Evolutionary conservation across 257 asterid genomes (phyloP), one percentile per base, ranked within the genome.

Genomic region (Nicotiana sylvestris): DNA sequence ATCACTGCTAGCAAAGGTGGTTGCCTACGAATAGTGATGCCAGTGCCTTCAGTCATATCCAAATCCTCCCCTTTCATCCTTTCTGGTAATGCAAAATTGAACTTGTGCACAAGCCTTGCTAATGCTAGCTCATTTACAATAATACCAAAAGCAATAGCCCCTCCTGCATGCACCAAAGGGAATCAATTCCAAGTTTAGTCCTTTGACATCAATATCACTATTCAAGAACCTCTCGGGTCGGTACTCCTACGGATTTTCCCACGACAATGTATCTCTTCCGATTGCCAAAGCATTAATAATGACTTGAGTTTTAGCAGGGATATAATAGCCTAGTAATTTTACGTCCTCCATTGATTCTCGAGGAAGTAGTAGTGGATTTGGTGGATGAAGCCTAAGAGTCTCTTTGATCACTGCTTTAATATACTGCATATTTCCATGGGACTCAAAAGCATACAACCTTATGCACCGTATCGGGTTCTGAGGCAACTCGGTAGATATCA

Each of bases 121-220:
- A 91, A 25, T 4, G 82, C 89, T 39, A 91, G 84, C 78, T 89
- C 94, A 56, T 11, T 56, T 4, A 82, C 67, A 0, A 78, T 80
- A 60, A 67, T 37, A 2, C 81, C 88, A 61, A 87, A 88, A 2
- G 80, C 8, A 5, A 81, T 78, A 91, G 1, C 86, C 90, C 70
- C 94, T 89, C 46, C 92, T 76, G 0, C 97, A 95, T 0, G 92
- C 90, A 0, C 97, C 93, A 27, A 90, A 92, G 0, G 94, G 95
- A 11, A 84, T 85, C 21, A 87, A 76, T 82, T 90, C 91, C 13
- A 90, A 89, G 72, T 91, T 77, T 0, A 81, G 58, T 18, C 95
- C 93, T 55, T 11, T 86, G 57, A 79, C 86, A 76, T 91, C 94
- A 6, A 82, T 76, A 25, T 57, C 17, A 5, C 60, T 12, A 16